Evolutionary conservation across 2,329 filamentous ascomycete species (phyloP).

Genomic region (Beauveria sp.): DNA sequence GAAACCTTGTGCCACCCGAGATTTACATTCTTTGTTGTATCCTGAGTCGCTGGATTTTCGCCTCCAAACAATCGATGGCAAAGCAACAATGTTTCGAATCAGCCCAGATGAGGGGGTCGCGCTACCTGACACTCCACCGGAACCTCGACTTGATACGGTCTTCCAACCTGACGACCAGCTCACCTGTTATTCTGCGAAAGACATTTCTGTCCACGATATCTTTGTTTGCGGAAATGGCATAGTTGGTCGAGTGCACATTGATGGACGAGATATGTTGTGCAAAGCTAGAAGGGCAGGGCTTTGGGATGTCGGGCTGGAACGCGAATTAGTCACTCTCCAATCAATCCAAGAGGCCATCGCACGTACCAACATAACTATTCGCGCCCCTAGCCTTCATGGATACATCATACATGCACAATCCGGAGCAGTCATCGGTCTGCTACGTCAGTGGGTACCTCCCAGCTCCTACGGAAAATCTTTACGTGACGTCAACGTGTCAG

Average conservation of each 20-base stretch:
- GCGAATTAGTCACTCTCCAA: not conserved
- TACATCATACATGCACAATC: slow-evolving; percentile 9
- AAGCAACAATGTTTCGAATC: not conserved
- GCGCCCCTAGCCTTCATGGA: not conserved
- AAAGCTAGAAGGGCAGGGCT: slow-evolving; percentile 7
- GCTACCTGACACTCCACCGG: not conserved
- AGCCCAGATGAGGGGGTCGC: not conserved
- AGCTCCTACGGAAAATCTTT: not conserved
- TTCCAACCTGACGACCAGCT: not conserved
- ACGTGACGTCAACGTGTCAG: slow-evolving; percentile 2
- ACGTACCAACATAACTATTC: not conserved
- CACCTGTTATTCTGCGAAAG: not conserved
- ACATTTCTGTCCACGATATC: not conserved
- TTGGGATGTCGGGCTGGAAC: slow-evolving; percentile 3
- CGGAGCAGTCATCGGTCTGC: slow-evolving; percentile 7
- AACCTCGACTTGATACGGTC: not conserved
- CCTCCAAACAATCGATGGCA: not conserved
- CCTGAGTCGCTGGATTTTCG: not conserved
- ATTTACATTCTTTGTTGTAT: not conserved
- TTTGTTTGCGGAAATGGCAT: not conserved
- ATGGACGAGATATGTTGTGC: slow-evolving; percentile 8
- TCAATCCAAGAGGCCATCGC: not conserved
- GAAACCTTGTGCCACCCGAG: not conserved
- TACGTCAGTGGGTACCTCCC: slow-evolving; percentile 9
- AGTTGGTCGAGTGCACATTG: slow-evolving; percentile 3